Base-by-base conservation (phyloP, 805 yeast genomes). In the Vanderwaltozyma tropicalis region DNA sequence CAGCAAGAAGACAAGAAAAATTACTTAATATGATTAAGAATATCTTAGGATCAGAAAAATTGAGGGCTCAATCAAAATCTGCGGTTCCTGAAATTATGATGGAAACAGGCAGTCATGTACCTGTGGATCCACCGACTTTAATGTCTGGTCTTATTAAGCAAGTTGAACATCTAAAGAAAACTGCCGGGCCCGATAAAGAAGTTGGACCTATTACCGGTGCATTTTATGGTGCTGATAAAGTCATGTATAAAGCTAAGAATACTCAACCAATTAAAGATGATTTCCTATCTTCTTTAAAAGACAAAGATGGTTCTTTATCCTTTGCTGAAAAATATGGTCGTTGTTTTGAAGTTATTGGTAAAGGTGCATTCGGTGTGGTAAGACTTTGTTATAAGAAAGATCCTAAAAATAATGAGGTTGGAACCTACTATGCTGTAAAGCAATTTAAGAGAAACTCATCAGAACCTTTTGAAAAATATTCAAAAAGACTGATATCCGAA, bases 281-380 rank as follows among this genome's bases (percentile, higher is more conserved):
- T 3, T 27, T 27, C 12, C 14, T 26, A 4, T 25, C 40, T 14
- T 32, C 44, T 4, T 26, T 37, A 8, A 37, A 17, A 21, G 15
- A 31, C n/a, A 43, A 42, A 20, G 39, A 34, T 18, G 48, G 39
- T 20, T 36, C 44, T 3, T 36, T 40, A 6, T 41, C 32, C 9
- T 81, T 89, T 57, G 80, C 77, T 8, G 88, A 87, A 49, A 83
- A 88, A 56, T 89, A 89, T 58, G 98, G 98, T 31, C 72, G 82
- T 37, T 89, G 97, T 58, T 95, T 86, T 61, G 97, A 89, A 57
- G 84, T 88, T 34, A 74, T 92, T 45, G 98, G 98, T 19, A 73
- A 83, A 36, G 97, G 97, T 16, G 78, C 96, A 0, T 89, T 83
- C 65, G 98, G 98, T 15, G 85, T 86, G 32, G 97, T 89, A 16